Conservation (phyloP, 1,284 basidiomycete species). For the Sphagnurus paluster region DNA sequence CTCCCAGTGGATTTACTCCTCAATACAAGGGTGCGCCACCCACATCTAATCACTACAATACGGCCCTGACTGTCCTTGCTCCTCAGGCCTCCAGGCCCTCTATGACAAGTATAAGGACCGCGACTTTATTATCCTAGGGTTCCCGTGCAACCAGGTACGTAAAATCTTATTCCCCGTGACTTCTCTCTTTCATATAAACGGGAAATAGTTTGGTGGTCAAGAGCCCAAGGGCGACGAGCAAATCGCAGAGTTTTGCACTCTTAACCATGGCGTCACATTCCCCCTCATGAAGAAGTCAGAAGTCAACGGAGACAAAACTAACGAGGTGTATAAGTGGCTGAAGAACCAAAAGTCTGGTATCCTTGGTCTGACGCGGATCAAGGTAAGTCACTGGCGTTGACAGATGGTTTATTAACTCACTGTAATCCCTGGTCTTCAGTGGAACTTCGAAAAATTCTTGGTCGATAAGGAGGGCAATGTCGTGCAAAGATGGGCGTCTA, state of each 20-base stretch:
- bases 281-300: conserved; percentile 89
- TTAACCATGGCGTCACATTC: conserved; percentile 84
- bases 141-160: conserved; percentile 88
- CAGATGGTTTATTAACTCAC: not conserved
- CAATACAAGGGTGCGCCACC: conserved; percentile 71
- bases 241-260: conserved; percentile 66
- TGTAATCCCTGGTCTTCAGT: conserved; percentile 38
- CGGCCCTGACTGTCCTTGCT: not conserved
- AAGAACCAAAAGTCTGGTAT: conserved; percentile 78
- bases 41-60: not conserved
- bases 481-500: conserved; percentile 77
- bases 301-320: conserved; percentile 82
- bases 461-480: conserved; percentile 73
- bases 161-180: not conserved
- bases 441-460: conserved; percentile 82
- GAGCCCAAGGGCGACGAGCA: conserved; percentile 73
- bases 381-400: conserved; percentile 42
- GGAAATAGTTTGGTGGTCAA: conserved; percentile 66
- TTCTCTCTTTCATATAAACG: conserved; percentile 2
- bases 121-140: conserved; percentile 80
- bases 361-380: conserved; percentile 75
- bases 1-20: conserved; percentile 77
- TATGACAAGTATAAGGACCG: conserved; percentile 84
- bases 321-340: conserved; percentile 85
- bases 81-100: conserved; percentile 71